These are phyloP conservation scores for Skeletonema marinoi DNA, from an alignment of 108 stramenopile species.

Conservation along the genomic window DNA sequence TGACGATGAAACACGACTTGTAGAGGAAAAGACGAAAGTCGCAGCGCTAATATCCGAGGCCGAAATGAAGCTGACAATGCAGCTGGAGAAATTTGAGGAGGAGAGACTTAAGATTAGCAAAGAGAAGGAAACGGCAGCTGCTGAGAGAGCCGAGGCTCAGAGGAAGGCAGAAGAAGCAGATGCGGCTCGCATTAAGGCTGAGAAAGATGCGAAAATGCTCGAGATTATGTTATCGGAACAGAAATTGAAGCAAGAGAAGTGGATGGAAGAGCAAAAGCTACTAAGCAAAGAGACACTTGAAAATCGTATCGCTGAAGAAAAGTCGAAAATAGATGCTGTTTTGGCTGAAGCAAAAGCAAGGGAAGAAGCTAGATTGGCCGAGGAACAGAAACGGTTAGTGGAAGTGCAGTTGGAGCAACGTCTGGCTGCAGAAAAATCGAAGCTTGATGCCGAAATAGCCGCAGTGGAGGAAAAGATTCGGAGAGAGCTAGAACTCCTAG, in stretches of 20 bases:
- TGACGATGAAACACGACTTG: not conserved
- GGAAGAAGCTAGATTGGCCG: not conserved
- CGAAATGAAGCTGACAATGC: not conserved
- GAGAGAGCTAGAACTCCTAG: not conserved
- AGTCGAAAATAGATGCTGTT: not conserved
- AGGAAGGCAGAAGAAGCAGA: not conserved
- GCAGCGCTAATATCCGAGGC: not conserved
- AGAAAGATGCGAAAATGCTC: not conserved
- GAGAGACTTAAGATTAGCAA: not conserved
- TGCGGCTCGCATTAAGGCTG: not conserved
- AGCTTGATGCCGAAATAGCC: conserved; percentile 14
- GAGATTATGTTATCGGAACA: not conserved
- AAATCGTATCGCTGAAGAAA: not conserved
- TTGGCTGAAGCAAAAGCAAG: not conserved
- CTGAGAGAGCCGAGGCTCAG: not conserved
- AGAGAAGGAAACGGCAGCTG: conserved; percentile 3
- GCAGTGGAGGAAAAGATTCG: conserved; percentile 3
- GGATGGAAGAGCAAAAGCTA: not conserved
- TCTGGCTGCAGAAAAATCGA: conserved; percentile 17
- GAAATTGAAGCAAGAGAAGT: not conserved
- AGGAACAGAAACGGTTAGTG: not conserved
- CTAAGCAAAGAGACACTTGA: not conserved
- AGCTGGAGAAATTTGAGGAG: conserved; percentile 3
- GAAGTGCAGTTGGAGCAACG: conserved; percentile 9
- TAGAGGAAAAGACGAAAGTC: not conserved